Conservation (phyloP, 2,329 filamentous ascomycete genomes). For the Cladosporium sp. region DNA sequence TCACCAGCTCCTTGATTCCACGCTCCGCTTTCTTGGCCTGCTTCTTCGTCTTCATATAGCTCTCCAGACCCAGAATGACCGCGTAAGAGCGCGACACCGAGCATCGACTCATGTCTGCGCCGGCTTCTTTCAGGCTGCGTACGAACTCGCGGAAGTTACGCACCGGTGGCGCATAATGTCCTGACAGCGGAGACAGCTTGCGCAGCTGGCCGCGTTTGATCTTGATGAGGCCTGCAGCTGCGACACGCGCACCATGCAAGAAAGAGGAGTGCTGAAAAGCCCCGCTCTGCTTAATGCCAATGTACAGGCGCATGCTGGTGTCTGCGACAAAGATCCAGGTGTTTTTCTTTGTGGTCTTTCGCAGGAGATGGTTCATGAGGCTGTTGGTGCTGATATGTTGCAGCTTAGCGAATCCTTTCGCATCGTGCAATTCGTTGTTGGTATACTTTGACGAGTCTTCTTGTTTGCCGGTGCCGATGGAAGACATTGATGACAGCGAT, state of each 20-base stretch:
- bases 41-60: conserved; percentile 68
- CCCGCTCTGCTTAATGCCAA: conserved; percentile 86
- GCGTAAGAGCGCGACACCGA: conserved; percentile 80
- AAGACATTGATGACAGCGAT: conserved; percentile 37
- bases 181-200: conserved; percentile 66
- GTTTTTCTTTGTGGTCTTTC: conserved; percentile 78
- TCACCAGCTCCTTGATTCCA: conserved; percentile 58
- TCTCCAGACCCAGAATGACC: conserved; percentile 78
- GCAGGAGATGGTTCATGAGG: conserved; percentile 75
- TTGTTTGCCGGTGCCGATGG: conserved; percentile 54
- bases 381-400: conserved; percentile 70
- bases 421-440: conserved; percentile 62
- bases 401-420: conserved; percentile 61
- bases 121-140: conserved; percentile 67
- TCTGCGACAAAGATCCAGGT: conserved; percentile 95
- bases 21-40: conserved; percentile 62
- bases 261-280: conserved; percentile 92
- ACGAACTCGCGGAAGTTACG: conserved; percentile 83
- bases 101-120: conserved; percentile 76
- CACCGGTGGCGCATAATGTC: conserved; percentile 82
- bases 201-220: conserved; percentile 78
- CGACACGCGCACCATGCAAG: conserved; percentile 77
- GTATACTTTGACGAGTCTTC: conserved; percentile 65
- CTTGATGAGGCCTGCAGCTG: conserved; percentile 80
- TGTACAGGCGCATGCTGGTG: conserved; percentile 79